Base-by-base conservation (phyloP, 352 stramenopile genomes). In the Pythium sukuiense region DNA sequence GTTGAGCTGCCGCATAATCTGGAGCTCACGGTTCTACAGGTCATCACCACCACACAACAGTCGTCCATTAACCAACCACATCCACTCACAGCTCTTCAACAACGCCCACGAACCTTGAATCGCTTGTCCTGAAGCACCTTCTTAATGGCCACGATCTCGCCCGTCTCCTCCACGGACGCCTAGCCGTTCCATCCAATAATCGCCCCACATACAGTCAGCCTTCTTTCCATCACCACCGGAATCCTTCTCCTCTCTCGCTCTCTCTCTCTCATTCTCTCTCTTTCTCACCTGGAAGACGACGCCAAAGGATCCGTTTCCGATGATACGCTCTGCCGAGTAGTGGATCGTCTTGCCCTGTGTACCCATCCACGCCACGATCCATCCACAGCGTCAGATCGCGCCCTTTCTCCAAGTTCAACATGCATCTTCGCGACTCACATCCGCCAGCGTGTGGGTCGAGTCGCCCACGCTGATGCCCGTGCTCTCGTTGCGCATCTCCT, bases 61-160 rank as follows among this genome's bases (percentile, higher is more conserved):
- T 37, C 20, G 5, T 30, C 45, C 27, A 56, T 30, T 24, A 61
- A n/a, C 29, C 7, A 45, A 8, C 6, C 24, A 18, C 27, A 20
- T 30, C 9, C 18, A 12, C 6, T 16, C n/a, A 52, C 45, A 52
- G 16, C 9, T 1, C 16, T 24, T 24, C 20, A 7, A 26, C 26
- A 27, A 27, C 30, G 30, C 20, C 46, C 3, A 26, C 49, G 46
- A 48, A 96, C 88, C 82, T 99, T 99, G 78, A 99, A 99, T 43
- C 97, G 87, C 74, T 99, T 99, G 79, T 99, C 97, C 71, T 99
- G 97, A 29, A 99, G 87, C 68, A 99, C 98, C 77, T 99, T 99
- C 81, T 99, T 99, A 71, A 99, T 99, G 11, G 98, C 98, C 3
- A 99, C 98, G 54, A 99, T 93, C 76, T 99, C 94, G 6, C 96